A percentile compares a stretch with the other conserved stretches of the same genome.
Conservation (phyloP, 2,329 filamentous ascomycete species). For the Phialocephala sp. region DNA sequence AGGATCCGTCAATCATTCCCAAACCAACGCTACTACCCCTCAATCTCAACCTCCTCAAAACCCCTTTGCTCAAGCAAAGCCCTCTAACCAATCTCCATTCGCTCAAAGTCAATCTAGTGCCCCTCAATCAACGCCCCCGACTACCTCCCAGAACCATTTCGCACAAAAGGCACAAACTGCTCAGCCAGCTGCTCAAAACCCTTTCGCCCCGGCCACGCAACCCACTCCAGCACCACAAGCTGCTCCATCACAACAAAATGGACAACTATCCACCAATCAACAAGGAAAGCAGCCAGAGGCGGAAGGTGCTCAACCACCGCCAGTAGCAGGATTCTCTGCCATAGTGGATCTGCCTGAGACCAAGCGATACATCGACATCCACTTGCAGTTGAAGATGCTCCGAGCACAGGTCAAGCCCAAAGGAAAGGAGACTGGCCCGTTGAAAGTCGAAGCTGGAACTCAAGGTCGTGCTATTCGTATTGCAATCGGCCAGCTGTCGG, state of each 20-base stretch:
- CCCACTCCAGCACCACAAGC: slow-evolving; percentile 8
- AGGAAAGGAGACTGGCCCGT: neutral
- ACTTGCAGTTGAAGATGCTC: slow-evolving; percentile 69
- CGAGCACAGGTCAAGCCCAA: slow-evolving; percentile 53
- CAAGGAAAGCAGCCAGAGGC: neutral
- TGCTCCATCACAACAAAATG: neutral
- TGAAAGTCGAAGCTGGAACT: slow-evolving; percentile 6
- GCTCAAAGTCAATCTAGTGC: too few species aligned
- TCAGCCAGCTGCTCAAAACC: slow-evolving; percentile 10
- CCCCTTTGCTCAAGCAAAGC: neutral
- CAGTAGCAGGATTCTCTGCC: neutral
- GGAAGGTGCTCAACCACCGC: neutral
- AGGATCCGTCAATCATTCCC: neutral
- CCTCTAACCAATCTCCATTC: neutral
- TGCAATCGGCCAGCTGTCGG: slow-evolving; percentile 74
- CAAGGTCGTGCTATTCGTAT: slow-evolving; percentile 69
- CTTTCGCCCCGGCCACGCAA: slow-evolving; percentile 11
- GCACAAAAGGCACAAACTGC: neutral
- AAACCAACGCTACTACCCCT: slow-evolving; percentile 3
- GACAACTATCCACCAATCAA: neutral
- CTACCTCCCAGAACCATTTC: too few species aligned
- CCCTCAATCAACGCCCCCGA: too few species aligned
- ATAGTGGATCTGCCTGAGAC: neutral
- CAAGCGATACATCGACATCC: slow-evolving; percentile 57
- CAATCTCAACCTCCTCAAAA: slow-evolving; percentile 6